Base-by-base conservation (phyloP, 306 rosid genomes). In the Prunus fruticosa region DNA sequence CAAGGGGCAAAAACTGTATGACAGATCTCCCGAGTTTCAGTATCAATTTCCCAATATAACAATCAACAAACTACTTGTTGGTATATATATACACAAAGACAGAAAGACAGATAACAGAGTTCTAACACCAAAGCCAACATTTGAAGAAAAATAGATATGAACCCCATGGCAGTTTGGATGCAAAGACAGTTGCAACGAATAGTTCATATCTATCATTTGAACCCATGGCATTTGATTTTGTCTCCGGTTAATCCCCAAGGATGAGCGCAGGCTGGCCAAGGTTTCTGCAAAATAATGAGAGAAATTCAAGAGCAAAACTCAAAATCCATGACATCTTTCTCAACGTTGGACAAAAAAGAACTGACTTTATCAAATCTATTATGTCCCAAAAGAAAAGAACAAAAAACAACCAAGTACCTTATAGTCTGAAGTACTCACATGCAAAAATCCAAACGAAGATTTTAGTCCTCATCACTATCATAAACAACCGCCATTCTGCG, bases 401-500 rank as follows among this genome's bases (percentile, higher is more conserved):
- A 52, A 52, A 52, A 2, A 15, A 18, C 10, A 52, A 47, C 15
- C 14, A 47, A 12, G 4, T 47, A 47, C 51, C 51, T 45, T 65
- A 32, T 64, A 5, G 47, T 64, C 4, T 28, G 32, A 30, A 58
- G 67, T 64, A 78, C 88, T 81, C 87, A 76, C 85, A 38, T 60
- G 76, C 79, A 73, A 69, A 71, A 76, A 53, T 75, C 75, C 13
- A 81, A 64, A 69, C 38, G 67, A 53, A 66, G 56, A 65, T 61
- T 66, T 81, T 83, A 96, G 15, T 96, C 99, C 1, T 96, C 98
- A 14, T 96, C 98, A 83, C 98, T 96, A 73, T 89, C 99, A 41
- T 84, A 92, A 71, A 91, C 90, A 70, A 92, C 92, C 28, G 93
- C 88, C 98, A 95, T 87, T 81, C 93, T 84, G 68, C 98, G 91